Evolutionary conservation across 129 eudicot species (phyloP), one percentile per base, ranked within the genome.

Genomic region (Silybum marianum): DNA sequence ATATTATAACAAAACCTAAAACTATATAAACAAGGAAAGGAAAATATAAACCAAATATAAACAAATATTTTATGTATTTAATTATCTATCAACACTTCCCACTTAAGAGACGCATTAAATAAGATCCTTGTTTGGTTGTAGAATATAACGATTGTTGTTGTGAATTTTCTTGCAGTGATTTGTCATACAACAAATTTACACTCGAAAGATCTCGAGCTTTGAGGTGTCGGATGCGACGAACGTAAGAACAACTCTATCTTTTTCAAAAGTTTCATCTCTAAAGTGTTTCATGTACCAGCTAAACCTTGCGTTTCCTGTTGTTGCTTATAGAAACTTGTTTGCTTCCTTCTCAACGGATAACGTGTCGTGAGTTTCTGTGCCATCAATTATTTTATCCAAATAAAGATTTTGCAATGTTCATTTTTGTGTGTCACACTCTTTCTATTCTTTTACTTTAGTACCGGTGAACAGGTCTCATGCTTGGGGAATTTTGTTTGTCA

Each of bases 121-220:
- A 34, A 34, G 39, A 34, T 34, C 39, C 46, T 40, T 40, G 12
- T 30, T 16, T 71, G 74, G 13, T 25, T 26, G 46, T 72, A 16
- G 36, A 54, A 74, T n/a, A 76, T 62, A 69, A 67, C 58, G 18
- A 32, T 25, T 60, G 51, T 70, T 39, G 54, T 13, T 77, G 58
- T 42, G 39, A 70, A 7, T 46, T 39, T 51, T 16, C 25, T 40
- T 76, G 81, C 78, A 82, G 85, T 69, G 85, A 89, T 85, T 48
- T 89, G 62, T 89, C 92, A 13, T 84, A 86, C 73, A 89, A 89
- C 87, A 87, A 79, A 67, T 79, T 89, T 32, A 80, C 90, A 18
- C 48, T 48, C 44, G 68, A 46, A 46, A 76, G 86, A 68, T 73
- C 84, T 24, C 67, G 54, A 18, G 13, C 44, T 60, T 44, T 18